Evolutionary conservation across 148 eudicot genomes (phyloP), one percentile per base, ranked within the genome.

Genomic region (Gaultheria prostrata): DNA sequence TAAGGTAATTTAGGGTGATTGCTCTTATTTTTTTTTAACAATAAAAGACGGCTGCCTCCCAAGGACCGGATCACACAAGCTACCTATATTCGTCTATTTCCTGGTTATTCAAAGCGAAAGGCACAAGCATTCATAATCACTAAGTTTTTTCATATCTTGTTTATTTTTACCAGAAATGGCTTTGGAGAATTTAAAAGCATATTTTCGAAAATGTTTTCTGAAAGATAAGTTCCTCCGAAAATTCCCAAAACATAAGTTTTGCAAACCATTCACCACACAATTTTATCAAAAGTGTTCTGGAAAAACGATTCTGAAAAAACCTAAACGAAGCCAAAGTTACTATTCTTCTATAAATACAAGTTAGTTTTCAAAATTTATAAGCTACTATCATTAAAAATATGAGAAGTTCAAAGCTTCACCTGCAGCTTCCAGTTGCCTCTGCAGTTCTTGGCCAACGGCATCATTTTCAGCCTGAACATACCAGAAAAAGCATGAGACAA

Each of bases 381-480:
- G 56, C 50, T 48, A 51, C 30, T 24, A 63, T 24, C 69, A 8
- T 24, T 24, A 2, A 13, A 63, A 63, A 24, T n/a, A 10, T 2
- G 50, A 20, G 48, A 46, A 51, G 35, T 59, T 35, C 46, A 83
- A 82, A 67, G 53, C 51, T 49, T 90, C 81, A 95, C 98, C 98
- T 80, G 99, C 98, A 83, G 97, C 98, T 88, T 97, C 98, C 70
- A 95, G 90, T 85, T 97, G 98, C 87, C 86, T 86, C 84, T 97
- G 99, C 84, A 97, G 90, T 87, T 97, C 99, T 87, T 95, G 98
- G 59, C 99, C 99, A 35, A 95, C 82, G 18, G 84, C 89, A 89
- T 93, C 99, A 85, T 97, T 97, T 89, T 97, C 98, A 82, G 92
- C 96, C 99, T 97, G 87, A 28, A 57, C 17, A 77, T 15, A 3